These are phyloP conservation scores for Epichloe baconii DNA, from an alignment of 2,329 filamentous ascomycete species.

Conservation along the genomic window DNA sequence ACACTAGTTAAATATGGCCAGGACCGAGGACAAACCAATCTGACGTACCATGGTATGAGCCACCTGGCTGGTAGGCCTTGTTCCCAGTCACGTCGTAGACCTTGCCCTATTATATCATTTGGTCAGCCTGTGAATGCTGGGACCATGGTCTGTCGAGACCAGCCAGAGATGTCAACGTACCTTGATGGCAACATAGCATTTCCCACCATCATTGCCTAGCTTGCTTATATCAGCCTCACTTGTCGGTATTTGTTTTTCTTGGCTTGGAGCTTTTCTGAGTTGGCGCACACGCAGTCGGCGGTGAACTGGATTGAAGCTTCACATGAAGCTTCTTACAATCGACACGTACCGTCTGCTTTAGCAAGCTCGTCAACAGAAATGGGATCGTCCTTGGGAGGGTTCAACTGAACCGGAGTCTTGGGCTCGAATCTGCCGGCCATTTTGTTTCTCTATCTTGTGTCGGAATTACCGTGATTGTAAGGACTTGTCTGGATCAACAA, in stretches of 20 bases:
- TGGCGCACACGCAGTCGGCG: background rate
- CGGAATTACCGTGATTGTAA: background rate
- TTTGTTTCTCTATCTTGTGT: background rate
- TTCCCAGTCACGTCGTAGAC: conserved; percentile 93
- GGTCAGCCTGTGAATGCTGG: background rate
- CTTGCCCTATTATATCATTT: conserved; percentile 53
- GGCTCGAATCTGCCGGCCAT: conserved; percentile 64
- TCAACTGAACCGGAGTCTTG: conserved; percentile 60
- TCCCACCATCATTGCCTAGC: conserved; percentile 49
- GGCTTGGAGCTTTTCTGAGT: background rate
- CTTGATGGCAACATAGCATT: conserved; percentile 59
- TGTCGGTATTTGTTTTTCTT: background rate
- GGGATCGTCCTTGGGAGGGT: conserved; percentile 74
- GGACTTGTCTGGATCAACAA: background rate
- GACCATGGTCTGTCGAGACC: background rate
- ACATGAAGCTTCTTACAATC: background rate
- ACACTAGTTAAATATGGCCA: background rate
- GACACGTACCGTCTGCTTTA: conserved; percentile 62
- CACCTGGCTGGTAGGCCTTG: conserved; percentile 68
- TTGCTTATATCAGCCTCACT: background rate
- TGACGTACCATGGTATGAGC: conserved; percentile 68
- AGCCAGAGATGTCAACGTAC: conserved; percentile 22
- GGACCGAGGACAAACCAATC: background rate
- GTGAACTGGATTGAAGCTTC: background rate
- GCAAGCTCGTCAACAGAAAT: conserved; percentile 72